These are phyloP conservation scores for Mucor mucedo DNA, from an alignment of 371 early-diverging fungal genomes.

Conservation along the genomic window DNA sequence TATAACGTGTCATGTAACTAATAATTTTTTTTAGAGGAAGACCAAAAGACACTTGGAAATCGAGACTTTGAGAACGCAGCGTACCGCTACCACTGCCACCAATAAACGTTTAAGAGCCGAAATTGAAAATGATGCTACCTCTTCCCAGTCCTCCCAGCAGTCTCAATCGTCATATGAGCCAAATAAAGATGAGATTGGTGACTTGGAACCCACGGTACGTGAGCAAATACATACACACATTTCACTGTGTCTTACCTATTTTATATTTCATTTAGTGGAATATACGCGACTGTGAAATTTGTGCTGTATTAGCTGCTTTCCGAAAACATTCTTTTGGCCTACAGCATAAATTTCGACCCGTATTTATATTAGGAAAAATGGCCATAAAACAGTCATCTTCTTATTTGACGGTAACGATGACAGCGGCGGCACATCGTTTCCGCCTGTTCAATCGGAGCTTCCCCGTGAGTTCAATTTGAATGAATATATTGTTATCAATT, in stretches of 20 bases:
- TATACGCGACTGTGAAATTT: constrained; percentile 7
- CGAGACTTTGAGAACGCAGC: constrained; percentile 16
- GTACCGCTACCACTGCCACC: constrained; percentile 8
- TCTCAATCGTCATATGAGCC: constrained; percentile 16
- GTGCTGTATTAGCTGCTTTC: constrained; percentile 16
- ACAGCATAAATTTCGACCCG: constrained; percentile 11
- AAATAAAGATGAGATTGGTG: constrained; percentile 17
- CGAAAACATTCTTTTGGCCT: constrained; percentile 13
- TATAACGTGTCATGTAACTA: constrained; percentile 17
- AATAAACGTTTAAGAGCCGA: constrained; percentile 17
- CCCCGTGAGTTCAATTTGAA: constrained; percentile 13
- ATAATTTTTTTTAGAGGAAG: constrained; percentile 11
- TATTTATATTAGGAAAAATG: constrained; percentile 8
- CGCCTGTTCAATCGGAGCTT: constrained; percentile 14
- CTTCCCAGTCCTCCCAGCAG: constrained; percentile 18
- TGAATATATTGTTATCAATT: constrained; percentile 15
- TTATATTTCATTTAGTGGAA: constrained; percentile 15
- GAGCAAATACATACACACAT: constrained; percentile 18
- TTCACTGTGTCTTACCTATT: constrained; percentile 14
- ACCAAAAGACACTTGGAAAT: constrained; percentile 16
- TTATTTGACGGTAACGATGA: constrained; percentile 16
- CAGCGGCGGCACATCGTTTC: constrained; percentile 11
- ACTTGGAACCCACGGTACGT: constrained; percentile 7
- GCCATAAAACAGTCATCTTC: constrained; percentile 14
- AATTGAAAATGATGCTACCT: constrained; percentile 11